Percentiles rank a stretch among this genome's conserved stretches.
Evolutionary conservation across 1,139 yeast genomes (phyloP).

Genomic region (Candida dubliniensis): DNA sequence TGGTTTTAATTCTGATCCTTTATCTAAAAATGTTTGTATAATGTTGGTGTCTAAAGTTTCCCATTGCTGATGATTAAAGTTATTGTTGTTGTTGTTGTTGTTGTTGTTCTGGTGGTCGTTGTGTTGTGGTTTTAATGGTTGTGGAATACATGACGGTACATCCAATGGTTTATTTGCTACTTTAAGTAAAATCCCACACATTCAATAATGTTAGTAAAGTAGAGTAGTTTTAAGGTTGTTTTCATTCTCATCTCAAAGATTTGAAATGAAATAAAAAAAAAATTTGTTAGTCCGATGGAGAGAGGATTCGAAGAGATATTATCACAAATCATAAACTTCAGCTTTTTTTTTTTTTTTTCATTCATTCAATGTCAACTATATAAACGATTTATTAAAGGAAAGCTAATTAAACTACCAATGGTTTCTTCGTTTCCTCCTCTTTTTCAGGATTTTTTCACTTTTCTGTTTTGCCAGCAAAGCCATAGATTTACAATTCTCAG

Average conservation of each 20-base stretch:
- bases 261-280: background rate
- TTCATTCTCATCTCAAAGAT: background rate
- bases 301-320: no score
- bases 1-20: slow-evolving; percentile 18
- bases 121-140: background rate
- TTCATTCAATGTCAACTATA: no score
- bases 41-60: slow-evolving; percentile 20
- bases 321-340: no score
- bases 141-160: slow-evolving; percentile 6
- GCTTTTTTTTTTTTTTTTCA: background rate
- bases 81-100: no score
- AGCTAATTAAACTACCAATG: slow-evolving; percentile 6
- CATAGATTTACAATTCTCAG: slow-evolving; percentile 29
- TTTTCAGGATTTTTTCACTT: slow-evolving; percentile 1
- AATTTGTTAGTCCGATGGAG: background rate
- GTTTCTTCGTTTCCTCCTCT: slow-evolving; percentile 22
- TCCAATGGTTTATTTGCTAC: slow-evolving; percentile 4
- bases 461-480: slow-evolving; percentile 16
- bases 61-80: slow-evolving; percentile 22
- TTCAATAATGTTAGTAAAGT: background rate
- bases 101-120: background rate
- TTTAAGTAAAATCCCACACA: slow-evolving; percentile 17
- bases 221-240: background rate
- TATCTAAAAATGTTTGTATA: slow-evolving; percentile 16
- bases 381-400: background rate